Evolutionary conservation across 345 rosid genomes (phyloP), one percentile per base, ranked within the genome.

Genomic region (Firmiana major): DNA sequence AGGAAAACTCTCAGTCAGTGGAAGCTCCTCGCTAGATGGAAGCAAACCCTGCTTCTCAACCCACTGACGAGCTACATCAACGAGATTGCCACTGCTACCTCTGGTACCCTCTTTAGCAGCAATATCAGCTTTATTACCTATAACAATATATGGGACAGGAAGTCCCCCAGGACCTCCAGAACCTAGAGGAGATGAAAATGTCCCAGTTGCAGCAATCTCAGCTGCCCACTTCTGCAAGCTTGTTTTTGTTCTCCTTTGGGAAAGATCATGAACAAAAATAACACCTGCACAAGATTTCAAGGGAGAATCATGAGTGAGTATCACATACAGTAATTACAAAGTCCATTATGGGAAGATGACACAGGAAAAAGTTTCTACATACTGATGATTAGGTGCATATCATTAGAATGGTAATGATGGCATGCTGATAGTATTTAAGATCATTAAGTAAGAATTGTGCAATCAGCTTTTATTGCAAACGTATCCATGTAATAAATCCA

Each of bases 21-120:
- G 99, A 87, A 97, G 97, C 70, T 94, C 98, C 75, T 94, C 98
- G 54, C 92, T 94, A 53, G 96, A 81, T 34, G 98, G 85, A 85
- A 97, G 96, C 85, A 97, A 86, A 60, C 99, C 99, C 87, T 97
- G 99, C 84, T 92, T 97, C 91, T 97, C 99, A 48, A 97, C 98
- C 99, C 99, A 97, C 75, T 90, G 97, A 21, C 97, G 98, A 85
- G 99, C 99, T 48, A 83, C 98, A 81, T 97, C 99, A 75, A 97
- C 98, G 54, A 97, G 98, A 85, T 92, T 97, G 77, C 98, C 97
- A 73, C 97, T 92, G 87, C 99, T 97, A 88, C 97, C 97, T 85
- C 86, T 90, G 24, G 90, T 87, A 57, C 95, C 97, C 84, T 92
- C 99, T 86, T 86, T 97, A 24, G 92, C 89, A 78, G 97, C 97